A percentile compares a stretch with the other conserved stretches of the same genome.
Conservation (phyloP, 1,284 basidiomycete genomes). For the Xerocomus minutiporus region DNA sequence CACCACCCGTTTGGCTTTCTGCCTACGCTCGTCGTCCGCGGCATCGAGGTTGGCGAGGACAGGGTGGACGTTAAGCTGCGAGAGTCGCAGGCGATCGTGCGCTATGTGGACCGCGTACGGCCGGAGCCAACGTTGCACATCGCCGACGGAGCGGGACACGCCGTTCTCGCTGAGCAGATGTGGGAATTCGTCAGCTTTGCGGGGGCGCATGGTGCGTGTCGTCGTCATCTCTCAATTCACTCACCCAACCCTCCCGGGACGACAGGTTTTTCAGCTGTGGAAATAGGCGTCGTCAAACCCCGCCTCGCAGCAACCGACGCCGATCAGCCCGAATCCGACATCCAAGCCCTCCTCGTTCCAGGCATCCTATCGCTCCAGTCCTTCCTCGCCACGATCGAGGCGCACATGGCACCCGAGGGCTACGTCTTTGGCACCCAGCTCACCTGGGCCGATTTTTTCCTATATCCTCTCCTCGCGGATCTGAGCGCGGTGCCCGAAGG, state of each 20-base stretch:
- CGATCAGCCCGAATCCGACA: slow-evolving; percentile 22
- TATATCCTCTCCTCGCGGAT: slow-evolving; percentile 32
- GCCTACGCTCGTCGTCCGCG: slow-evolving; percentile 29
- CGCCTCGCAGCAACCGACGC: slow-evolving; percentile 27
- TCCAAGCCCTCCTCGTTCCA: slow-evolving; percentile 16
- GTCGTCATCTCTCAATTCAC: neutral
- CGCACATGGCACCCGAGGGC: slow-evolving; percentile 25
- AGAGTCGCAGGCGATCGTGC: slow-evolving; percentile 28
- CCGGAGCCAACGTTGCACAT: slow-evolving; percentile 27
- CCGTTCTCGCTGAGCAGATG: slow-evolving; percentile 28
- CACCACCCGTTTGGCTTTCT: slow-evolving; percentile 33
- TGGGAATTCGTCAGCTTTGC: slow-evolving; percentile 32
- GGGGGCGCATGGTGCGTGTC: slow-evolving; percentile 22
- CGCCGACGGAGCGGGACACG: slow-evolving; percentile 17
- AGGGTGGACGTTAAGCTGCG: slow-evolving; percentile 25
- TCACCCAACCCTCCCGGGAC: neutral
- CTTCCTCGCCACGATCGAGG: slow-evolving; percentile 19
- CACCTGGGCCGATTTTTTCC: slow-evolving; percentile 33
- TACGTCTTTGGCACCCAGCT: slow-evolving; percentile 28
- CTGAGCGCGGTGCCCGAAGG: slow-evolving; percentile 27
- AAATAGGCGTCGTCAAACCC: slow-evolving; percentile 32
- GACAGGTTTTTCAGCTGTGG: slow-evolving; percentile 29
- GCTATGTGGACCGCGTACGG: slow-evolving; percentile 27
- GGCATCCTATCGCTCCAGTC: neutral
- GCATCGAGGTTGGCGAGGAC: slow-evolving; percentile 17